Conservation (phyloP, 78 protist species). For the slime mould (Dictyostelium discoideum) region dicty_2.7 NC_007088.5:1008501-1009000, state of each 20-base stretch:
- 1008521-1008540: slow-evolving; percentile 71
- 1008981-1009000: too few species aligned
- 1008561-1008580: slow-evolving; percentile 77
- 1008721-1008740: neutral
- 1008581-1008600: slow-evolving; percentile 53
- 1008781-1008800: neutral
- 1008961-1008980: too few species aligned
- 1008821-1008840: neutral
- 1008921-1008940: neutral
- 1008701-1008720: neutral
- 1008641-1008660: slow-evolving; percentile 72
- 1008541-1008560: slow-evolving; percentile 83
- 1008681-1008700: neutral
- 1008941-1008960: neutral
- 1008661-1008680: slow-evolving; percentile 34
- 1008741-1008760: neutral
- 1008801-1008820: neutral
- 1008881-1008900: neutral
- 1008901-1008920: neutral
- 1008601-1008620: slow-evolving; percentile 47
- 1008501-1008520: slow-evolving; percentile 80
- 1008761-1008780: neutral
- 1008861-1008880: neutral
- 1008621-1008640: slow-evolving; percentile 66
- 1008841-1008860: neutral